Conservation (phyloP, 306 rosid genomes). For the Geum urbanum region DNA sequence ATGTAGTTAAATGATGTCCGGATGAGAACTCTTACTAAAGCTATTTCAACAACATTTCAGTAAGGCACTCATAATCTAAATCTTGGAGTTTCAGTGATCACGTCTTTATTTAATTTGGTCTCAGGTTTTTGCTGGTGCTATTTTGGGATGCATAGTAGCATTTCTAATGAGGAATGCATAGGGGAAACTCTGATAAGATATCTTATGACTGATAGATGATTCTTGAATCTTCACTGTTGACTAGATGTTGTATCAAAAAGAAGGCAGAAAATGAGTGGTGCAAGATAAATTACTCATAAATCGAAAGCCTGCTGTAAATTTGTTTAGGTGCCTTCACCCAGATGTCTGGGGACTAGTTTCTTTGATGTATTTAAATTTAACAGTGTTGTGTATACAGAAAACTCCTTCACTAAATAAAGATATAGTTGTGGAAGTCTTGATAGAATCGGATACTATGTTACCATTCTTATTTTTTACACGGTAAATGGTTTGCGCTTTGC, state of each 20-base stretch:
- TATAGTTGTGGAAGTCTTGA: slow-evolving; percentile 1
- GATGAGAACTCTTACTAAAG: not conserved
- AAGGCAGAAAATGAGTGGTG: slow-evolving; percentile 9
- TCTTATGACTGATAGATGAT: slow-evolving; percentile 13
- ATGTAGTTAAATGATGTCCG: not conserved
- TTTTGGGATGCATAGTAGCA: slow-evolving; percentile 73
- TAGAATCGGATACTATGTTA: not conserved
- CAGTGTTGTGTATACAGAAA: not conserved
- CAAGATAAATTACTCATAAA: slow-evolving; percentile 7
- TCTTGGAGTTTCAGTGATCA: not conserved
- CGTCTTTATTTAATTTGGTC: slow-evolving; percentile 3
- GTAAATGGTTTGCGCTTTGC: too few relatives aligned
- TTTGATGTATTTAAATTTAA: not conserved
- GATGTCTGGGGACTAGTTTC: not conserved
- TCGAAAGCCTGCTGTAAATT: slow-evolving; percentile 23
- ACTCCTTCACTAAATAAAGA: not conserved
- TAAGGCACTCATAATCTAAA: not conserved
- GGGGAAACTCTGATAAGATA: slow-evolving; percentile 18
- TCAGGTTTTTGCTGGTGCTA: slow-evolving; percentile 81
- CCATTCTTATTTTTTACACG: not conserved
- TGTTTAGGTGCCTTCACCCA: slow-evolving; percentile 8
- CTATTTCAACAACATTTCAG: not conserved
- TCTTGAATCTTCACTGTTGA: slow-evolving; percentile 18
- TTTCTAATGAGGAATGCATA: slow-evolving; percentile 34
- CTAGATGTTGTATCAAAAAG: slow-evolving; percentile 6